Evolutionary conservation across 163 green algal species (phyloP).

Genomic region (Chlamydomonas reinhardtii): DNA sequence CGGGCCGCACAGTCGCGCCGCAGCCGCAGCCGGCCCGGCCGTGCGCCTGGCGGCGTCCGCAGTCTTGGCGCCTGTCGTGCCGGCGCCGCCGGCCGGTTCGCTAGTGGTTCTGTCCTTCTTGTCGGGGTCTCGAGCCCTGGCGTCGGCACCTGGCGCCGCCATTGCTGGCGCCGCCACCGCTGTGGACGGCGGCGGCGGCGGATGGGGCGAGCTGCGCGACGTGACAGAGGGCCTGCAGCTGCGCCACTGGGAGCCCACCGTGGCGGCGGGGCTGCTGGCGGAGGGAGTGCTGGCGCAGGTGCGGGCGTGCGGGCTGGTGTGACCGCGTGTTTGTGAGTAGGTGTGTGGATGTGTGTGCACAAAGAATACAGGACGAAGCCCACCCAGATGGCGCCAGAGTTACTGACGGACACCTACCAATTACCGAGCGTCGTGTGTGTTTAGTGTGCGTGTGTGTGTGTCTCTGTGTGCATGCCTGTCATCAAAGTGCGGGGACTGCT

Average conservation of each 20-base stretch:
- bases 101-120: slow-evolving; percentile 41
- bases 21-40: too few relatives aligned
- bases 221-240: slow-evolving; percentile 45
- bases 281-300: slow-evolving; percentile 40
- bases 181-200: not conserved
- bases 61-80: not conserved
- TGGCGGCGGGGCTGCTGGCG: slow-evolving; percentile 33
- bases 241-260: slow-evolving; percentile 23
- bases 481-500: too few relatives aligned
- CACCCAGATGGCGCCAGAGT: too few relatives aligned
- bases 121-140: slow-evolving; percentile 18
- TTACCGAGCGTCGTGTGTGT: too few relatives aligned
- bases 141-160: not conserved
- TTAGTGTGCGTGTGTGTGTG: too few relatives aligned
- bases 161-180: too few relatives aligned
- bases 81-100: not conserved
- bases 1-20: too few relatives aligned
- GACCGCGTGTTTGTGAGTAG: too few relatives aligned
- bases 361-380: too few relatives aligned
- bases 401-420: too few relatives aligned
- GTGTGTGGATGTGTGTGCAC: too few relatives aligned
- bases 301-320: not conserved
- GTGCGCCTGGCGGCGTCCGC: not conserved
- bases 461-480: too few relatives aligned
- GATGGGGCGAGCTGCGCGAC: slow-evolving; percentile 18